Evolutionary conservation across 129 eudicot genomes (phyloP), one percentile per base, ranked within the genome.

Genomic region (Saposhnikovia divaricata): DNA sequence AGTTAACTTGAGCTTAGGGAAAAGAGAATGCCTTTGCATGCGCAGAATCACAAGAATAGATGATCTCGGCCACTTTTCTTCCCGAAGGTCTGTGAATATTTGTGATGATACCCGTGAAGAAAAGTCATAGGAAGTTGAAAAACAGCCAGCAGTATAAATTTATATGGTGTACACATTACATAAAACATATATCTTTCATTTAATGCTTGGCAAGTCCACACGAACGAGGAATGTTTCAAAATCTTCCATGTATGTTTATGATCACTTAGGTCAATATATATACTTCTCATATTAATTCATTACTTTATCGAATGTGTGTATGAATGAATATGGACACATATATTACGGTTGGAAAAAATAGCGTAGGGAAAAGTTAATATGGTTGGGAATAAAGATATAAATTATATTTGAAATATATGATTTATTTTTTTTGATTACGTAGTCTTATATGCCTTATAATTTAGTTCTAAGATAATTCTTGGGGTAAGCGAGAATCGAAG

Each of bases 21-120:
- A 23, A 46, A 21, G 74, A 45, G 65, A 21, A 23, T 79, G 25
- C 50, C 44, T 82, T 71, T 70, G 21, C 63, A 51, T 65, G 48
- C 81, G 25, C 28, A 82, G 44, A 78, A 34, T 82, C 81, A 82
- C 85, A 82, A 48, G 85, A 82, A 78, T 16, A 77, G 81, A 53
- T 39, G 37, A 34, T 39, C 31, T 55, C 47, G 38, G 9, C 5
- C 70, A 27, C 65, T 43, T 73, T 69, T 71, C 69, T 38, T 78
- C 74, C 46, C 28, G 76, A 80, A 83, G 80, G 87, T 80, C 81
- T 83, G 80, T 79, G 78, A 76, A 75, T 84, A 31, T 80, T 55
- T 79, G 79, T 83, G 90, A 82, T 80, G 96, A 81, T 78, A 82
- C 96, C 81, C 89, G 96, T 90, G 92, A 83, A 39, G 5, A 18